Base-by-base conservation (phyloP, 352 stramenopile genomes). In the Globisporangium emineosum region DNA sequence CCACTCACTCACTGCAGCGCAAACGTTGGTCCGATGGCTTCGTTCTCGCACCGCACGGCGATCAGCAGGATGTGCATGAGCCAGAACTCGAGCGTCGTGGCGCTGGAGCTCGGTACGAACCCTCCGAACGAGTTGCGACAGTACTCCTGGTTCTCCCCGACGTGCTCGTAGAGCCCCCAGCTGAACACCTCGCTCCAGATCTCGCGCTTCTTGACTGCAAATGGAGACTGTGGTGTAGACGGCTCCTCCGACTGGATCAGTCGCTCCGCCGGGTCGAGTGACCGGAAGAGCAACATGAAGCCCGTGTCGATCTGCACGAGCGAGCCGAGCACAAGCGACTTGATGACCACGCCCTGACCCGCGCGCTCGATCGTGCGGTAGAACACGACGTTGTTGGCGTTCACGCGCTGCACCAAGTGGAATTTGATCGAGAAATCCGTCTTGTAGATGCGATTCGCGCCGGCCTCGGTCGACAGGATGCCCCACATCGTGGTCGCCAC, bases 61-160 rank as follows among this genome's bases (percentile, higher is more conserved):
- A 90, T 89, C 33, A 89, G 60, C 52, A 89, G 67, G 43, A 90
- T 70, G 55, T 89, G 74, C 78, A 89, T 85, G 54, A 89, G 72
- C 81, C 81, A 90, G 55, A 89, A 89, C 60, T 83, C 65, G 33
- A 84, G 59, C 53, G 70, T 84, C 67, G 75, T 75, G 9, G 71
- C 77, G 15, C 74, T 50, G 43, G 79, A 73, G 21, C 54, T 68
- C 17, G 65, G 68, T 40, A 90, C 78, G 42, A 86, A 87, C 21
- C 81, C 81, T 33, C 81, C 81, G 57, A 90, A 89, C 43, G 72
- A 83, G 52, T 90, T 85, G 52, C 69, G 70, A 54, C 81, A 90
- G 59, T 86, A 71, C 35, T 82, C 66, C 17, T 70, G 57, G 7
- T 66, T 42, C 2, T 75, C 64, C 2, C 77, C 79, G 0, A 59